Conservation (phyloP, 2,329 filamentous ascomycete genomes). For the Fusarium pseudonygamai region DNA sequence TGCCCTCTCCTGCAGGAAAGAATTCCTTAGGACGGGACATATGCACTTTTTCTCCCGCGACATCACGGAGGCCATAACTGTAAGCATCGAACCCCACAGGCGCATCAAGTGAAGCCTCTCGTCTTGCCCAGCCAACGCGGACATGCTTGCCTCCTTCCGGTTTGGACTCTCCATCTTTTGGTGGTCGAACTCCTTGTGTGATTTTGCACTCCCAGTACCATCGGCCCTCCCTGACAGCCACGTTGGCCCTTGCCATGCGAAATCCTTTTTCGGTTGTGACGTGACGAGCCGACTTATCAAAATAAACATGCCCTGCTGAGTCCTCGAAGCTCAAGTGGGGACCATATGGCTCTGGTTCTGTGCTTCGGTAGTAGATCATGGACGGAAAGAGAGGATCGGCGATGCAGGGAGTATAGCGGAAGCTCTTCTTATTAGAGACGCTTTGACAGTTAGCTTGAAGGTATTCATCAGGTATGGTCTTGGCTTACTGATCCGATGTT, state of each 20-base stretch:
- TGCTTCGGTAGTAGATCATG: slow-evolving; percentile 88
- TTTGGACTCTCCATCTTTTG: slow-evolving; percentile 54
- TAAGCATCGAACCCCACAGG: slow-evolving; percentile 91
- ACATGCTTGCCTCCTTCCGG: slow-evolving; percentile 69
- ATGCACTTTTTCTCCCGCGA: slow-evolving; percentile 89
- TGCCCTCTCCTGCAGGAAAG: slow-evolving; percentile 79
- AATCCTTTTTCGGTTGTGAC: slow-evolving; percentile 94
- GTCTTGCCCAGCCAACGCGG: slow-evolving; percentile 85
- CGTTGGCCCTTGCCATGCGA: slow-evolving; percentile 89
- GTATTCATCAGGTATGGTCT: background rate
- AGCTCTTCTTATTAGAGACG: slow-evolving; percentile 75
- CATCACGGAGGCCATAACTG: slow-evolving; percentile 92
- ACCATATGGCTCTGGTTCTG: slow-evolving; percentile 84
- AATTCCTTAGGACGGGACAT: slow-evolving; percentile 94
- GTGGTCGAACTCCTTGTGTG: slow-evolving; percentile 72
- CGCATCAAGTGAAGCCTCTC: slow-evolving; percentile 83
- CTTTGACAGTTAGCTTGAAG: slow-evolving; percentile 45
- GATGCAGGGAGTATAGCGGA: slow-evolving; percentile 90
- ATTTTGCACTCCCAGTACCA: slow-evolving; percentile 97
- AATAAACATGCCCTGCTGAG: slow-evolving; percentile 83
- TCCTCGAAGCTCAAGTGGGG: slow-evolving; percentile 94
- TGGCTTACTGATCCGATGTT: slow-evolving; percentile 70
- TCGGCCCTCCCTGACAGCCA: slow-evolving; percentile 86
- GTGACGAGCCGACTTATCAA: slow-evolving; percentile 77
- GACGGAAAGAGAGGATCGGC: slow-evolving; percentile 88